Conservation (phyloP, 2,329 filamentous ascomycete genomes). For the Aspergillus pseudoglaucus region DNA sequence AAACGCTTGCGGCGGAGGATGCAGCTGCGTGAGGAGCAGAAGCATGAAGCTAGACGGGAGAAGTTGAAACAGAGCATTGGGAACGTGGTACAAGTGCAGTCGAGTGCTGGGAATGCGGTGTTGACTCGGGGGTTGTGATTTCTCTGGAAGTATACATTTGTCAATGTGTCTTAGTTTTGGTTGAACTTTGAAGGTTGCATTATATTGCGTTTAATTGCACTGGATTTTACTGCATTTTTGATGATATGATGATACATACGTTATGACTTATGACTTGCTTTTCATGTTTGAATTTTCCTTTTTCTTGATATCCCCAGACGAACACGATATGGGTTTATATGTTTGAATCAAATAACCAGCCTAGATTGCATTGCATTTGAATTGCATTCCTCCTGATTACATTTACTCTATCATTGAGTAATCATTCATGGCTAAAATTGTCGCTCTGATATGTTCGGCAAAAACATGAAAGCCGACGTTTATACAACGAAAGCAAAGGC, state of each 20-base stretch:
- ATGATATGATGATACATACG: neutral
- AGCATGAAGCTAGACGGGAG: constrained; percentile 47
- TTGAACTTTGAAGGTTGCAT: neutral
- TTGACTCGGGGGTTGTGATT: neutral
- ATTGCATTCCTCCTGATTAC: no score
- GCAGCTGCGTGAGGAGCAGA: constrained; percentile 39
- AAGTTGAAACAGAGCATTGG: constrained; percentile 50
- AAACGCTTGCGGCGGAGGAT: constrained; percentile 41
- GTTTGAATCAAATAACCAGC: no score
- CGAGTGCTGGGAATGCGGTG: neutral
- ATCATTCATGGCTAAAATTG: no score
- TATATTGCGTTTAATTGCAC: neutral
- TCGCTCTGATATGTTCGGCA: no score
- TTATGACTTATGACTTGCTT: neutral
- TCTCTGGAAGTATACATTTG: neutral
- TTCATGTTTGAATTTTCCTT: neutral
- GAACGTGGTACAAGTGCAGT: neutral
- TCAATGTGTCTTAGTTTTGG: neutral
- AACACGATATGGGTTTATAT: no score
- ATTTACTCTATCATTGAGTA: no score
- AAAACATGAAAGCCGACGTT: no score
- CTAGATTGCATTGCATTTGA: no score
- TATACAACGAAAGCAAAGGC: no score
- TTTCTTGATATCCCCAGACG: no score
- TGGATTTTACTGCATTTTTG: neutral